Evolutionary conservation across 495 filamentous ascomycete genomes (phyloP), one percentile per base, ranked within the genome.

Genomic region (Jackrogersella multiformis): DNA sequence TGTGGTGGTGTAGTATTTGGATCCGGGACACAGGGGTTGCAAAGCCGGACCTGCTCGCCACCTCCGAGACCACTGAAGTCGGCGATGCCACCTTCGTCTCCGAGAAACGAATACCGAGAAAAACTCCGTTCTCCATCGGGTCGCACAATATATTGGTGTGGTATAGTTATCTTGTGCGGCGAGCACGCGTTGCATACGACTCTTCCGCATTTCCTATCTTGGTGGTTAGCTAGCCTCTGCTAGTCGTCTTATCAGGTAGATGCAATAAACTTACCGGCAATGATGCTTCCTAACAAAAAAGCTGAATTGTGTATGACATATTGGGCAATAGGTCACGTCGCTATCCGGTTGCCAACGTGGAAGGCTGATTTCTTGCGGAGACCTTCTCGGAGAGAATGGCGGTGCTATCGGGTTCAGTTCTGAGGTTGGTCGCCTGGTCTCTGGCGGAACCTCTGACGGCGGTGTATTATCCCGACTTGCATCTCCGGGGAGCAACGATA

Each of bases 21-120:
- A 77, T 97, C 93, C 23, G 93, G 93, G 18, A 97, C 93, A 72
- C 93, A 97, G 1, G 93, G 93, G 72, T 97, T 96, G 82, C 93
- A 97, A 9, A 97, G 87, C 51, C 93, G 86, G 36, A 97, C 93
- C 78, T 92, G 87, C 73, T 93, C 91, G 9, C 93, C 93, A 39
- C 93, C 93, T 23, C 87, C 88, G 2, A 92, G 80, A 9, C 52
- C 49, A 38, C 69, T 66, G 28, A 81, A 76, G 34, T 77, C 76
- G 3, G 71, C 63, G 44, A 73, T 76, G 21, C 85, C 82, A 21
- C 84, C 82, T 60, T 91, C 77, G 42, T 71, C 67, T 16, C 75
- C 67, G 41, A 72, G 54, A 30, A 72, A 66, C 0, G 73, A 70
- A 36, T 76, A 77, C 16, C 81, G 84, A 7, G 82, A 74, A 70